Percentiles rank a stretch among this genome's conserved stretches.
Conservation (phyloP, 164 flowering plant species). For the Akebia trifoliata region DNA sequence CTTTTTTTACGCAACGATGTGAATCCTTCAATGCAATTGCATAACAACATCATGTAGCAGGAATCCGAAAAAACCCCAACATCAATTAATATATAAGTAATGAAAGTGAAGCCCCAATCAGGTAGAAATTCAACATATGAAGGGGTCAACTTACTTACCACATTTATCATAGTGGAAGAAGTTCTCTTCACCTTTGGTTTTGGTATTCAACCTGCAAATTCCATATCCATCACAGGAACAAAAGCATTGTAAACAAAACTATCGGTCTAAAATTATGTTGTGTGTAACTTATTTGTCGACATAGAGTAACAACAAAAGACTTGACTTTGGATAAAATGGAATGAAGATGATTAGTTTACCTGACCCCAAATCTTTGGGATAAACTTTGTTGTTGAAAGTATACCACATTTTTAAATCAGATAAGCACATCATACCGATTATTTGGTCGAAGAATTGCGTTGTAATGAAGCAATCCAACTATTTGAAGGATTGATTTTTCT, state of each 20-base stretch:
- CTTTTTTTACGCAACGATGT: slow-evolving; percentile 73
- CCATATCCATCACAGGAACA: slow-evolving; percentile 88
- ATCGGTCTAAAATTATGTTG: no score
- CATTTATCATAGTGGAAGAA: slow-evolving; percentile 78
- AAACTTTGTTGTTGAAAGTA: no score
- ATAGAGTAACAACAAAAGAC: no score
- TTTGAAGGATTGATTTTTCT: slow-evolving; percentile 57
- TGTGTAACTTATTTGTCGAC: no score
- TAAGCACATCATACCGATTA: slow-evolving; percentile 33
- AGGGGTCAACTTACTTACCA: slow-evolving; percentile 34
- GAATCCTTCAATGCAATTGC: slow-evolving; percentile 45
- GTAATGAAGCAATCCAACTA: slow-evolving; percentile 82
- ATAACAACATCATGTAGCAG: slow-evolving; percentile 65
- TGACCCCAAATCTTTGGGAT: no score
- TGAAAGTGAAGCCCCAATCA: neutral
- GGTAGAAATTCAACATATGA: neutral
- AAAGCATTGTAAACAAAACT: no score
- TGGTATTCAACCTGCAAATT: slow-evolving; percentile 60
- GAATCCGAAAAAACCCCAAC: neutral
- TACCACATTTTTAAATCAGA: neutral
- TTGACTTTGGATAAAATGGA: no score
- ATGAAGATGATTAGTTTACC: no score
- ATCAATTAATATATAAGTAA: slow-evolving; percentile 6
- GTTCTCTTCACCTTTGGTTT: slow-evolving; percentile 76
- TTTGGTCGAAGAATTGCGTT: slow-evolving; percentile 74